Base-by-base conservation (phyloP, 495 filamentous ascomycete genomes). In the Aspergillus ostianus region DNA sequence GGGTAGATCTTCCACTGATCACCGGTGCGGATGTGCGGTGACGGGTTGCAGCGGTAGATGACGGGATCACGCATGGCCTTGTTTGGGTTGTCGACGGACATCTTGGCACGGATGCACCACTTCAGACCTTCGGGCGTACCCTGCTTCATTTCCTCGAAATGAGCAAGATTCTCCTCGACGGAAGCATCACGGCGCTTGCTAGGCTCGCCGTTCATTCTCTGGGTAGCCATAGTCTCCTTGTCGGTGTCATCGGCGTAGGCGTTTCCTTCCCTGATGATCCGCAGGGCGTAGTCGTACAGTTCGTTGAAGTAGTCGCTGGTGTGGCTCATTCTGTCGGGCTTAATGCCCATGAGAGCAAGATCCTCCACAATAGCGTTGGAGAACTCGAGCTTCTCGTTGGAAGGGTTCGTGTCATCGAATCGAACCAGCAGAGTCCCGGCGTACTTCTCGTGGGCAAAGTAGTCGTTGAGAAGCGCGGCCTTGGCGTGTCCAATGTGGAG, bases 401-500 rank as follows among this genome's bases (percentile, higher is more conserved):
- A 84, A 13, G 93, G 93, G 73, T 97, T 97, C 49, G 93, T 97
- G 67, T 97, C 93, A 64, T 97, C 93, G 61, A 96, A 91, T 15
- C 92, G 87, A 51, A 93, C 82, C 48, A 92, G 83, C 58, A 97
- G 78, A 41, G 82, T 92, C 56, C 93, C 93, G 47, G 89, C 85
- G 74, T 95, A 96, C 66, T 88, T 88, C 70, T 90, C 85, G 65
- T 97, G 90, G 13, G 92, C 93, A 60, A 97, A 97, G 82, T 92
- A 97, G 68, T 96, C 91, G 74, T 92, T 94, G 47, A 97, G 83
- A 47, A 97, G 80, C 12, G 92, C 93, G 13, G 93, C 93, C 75
- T 96, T 97, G 53, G 90, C 91, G 73, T 96, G 93, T 54, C 93
- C 93, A 58, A 96, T 95, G 74, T 96, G 92, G 32, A 96, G 85